Conservation (phyloP, 2,329 filamentous ascomycete genomes). For the Diaporthe eres region DNA sequence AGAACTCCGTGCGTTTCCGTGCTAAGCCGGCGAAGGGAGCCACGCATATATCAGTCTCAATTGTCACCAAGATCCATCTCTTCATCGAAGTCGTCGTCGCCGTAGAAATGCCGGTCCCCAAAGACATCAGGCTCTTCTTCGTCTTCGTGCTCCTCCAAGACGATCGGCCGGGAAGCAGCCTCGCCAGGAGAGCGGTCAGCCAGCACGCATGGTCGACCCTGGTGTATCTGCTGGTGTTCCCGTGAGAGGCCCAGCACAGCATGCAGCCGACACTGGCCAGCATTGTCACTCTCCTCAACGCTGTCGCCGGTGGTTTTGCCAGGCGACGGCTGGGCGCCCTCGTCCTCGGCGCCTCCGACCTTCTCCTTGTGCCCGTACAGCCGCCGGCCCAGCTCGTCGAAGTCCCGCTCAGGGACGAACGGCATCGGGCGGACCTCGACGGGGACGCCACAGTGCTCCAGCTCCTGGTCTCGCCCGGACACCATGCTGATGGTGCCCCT, state of each 20-base stretch:
- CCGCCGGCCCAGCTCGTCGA: constrained; percentile 22
- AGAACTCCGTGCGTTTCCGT: not conserved
- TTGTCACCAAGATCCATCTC: constrained; percentile 2
- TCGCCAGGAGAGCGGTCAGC: not conserved
- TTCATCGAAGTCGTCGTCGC: constrained; percentile 7
- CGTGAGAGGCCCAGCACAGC: not conserved
- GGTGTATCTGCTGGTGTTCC: constrained; percentile 18
- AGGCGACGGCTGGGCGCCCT: not conserved
- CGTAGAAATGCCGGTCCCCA: constrained; percentile 21
- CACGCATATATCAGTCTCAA: not conserved
- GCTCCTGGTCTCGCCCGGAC: not conserved
- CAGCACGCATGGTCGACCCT: constrained; percentile 13
- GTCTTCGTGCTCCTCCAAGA: not conserved
- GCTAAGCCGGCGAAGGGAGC: not conserved
- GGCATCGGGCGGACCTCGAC: constrained; percentile 27
- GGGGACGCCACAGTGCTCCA: constrained; percentile 23
- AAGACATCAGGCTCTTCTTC: constrained; percentile 17
- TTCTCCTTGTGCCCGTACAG: not conserved
- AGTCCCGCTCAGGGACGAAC: constrained; percentile 22
- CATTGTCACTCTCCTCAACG: not conserved
- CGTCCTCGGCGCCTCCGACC: not conserved
- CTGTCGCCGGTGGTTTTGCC: not conserved
- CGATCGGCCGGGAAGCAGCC: constrained; percentile 12
- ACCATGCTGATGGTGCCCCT: constrained; percentile 19
- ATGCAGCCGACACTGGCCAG: not conserved